Conservation (phyloP, 2,329 filamentous ascomycete genomes). For the Sarocladium strictum region DNA sequence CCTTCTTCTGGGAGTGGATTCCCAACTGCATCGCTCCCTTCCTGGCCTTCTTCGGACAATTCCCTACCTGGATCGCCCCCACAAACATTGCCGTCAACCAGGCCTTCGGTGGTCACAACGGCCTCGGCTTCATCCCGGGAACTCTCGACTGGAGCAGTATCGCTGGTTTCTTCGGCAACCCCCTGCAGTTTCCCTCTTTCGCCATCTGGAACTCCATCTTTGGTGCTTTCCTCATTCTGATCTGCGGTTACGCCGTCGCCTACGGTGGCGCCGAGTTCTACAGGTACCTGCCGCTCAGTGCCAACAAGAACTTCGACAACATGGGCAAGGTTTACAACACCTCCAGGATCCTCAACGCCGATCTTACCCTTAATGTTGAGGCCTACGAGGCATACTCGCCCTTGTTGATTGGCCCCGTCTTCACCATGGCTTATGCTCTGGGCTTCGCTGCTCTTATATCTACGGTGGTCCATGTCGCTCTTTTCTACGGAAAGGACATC, state of each 20-base stretch:
- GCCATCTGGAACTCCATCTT: constrained; percentile 41
- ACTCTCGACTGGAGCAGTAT: constrained; percentile 39
- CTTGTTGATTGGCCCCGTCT: constrained; percentile 43
- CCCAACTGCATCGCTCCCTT: constrained; percentile 2
- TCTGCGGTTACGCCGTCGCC: constrained; percentile 44
- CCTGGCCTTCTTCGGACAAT: not conserved
- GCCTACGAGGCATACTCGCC: constrained; percentile 43
- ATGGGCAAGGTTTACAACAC: constrained; percentile 48
- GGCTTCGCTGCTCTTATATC: constrained; percentile 45
- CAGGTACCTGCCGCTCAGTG: constrained; percentile 48
- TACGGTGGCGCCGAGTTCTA: constrained; percentile 39
- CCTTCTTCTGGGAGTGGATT: constrained; percentile 6
- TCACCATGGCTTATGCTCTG: constrained; percentile 43
- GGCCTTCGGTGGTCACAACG: constrained; percentile 47
- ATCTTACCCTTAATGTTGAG: constrained; percentile 42
- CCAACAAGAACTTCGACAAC: constrained; percentile 51
- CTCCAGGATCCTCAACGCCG: constrained; percentile 40
- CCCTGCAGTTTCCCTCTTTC: constrained; percentile 35
- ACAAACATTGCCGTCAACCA: constrained; percentile 47
- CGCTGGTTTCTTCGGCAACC: constrained; percentile 33
- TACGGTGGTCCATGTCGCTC: constrained; percentile 38
- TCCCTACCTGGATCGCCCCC: constrained; percentile 39
- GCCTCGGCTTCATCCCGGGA: constrained; percentile 45
- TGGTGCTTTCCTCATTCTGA: constrained; percentile 41
- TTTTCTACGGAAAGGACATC: constrained; percentile 44